Evolutionary conservation across 495 filamentous ascomycete genomes (phyloP), one percentile per base, ranked within the genome.

Genomic region (Hypoxylon lienhwacheense): DNA sequence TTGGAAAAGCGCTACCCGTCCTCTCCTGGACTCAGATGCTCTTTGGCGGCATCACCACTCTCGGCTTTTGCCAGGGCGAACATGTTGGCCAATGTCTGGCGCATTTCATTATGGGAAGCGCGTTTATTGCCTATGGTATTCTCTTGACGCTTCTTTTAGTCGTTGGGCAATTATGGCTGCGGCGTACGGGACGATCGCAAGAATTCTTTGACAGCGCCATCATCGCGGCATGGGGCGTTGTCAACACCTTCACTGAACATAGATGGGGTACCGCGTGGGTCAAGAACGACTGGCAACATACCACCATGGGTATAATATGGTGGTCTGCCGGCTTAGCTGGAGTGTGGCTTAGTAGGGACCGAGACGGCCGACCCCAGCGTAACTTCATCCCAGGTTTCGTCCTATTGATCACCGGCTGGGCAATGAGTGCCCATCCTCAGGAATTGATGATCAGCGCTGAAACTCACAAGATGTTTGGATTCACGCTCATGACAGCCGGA

Each of bases 191-290:
- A 12, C 82, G 89, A 17, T 91, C 88, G 47, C 93, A 97, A 71
- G 93, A 98, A 70, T 98, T 98, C 78, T 97, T 93, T 73, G 93
- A 98, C 70, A 92, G 87, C 37, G 68, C 87, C 7, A 77, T 97
- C 28, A 98, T 98, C 65, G 86, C 91, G 1, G 82, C 85, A 7
- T 98, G 93, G 93, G 93, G 93, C 32, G 89, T 88, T 66, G 84
- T 98, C 69, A 98, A 97, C 68, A 97, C 95, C 28, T 97, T 98
- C 67, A 97, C 95, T 11, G 93, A 97, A 68, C 93, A 98, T 69
- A 81, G 88, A 26, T 98, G 93, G 93, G 95, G 95, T 26, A 73
- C 76, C 0, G 74, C 80, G 1, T 98, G 93, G 93, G 91, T 87
- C n/a, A 81, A 82, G 64, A 97, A 96, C 65, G 93, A 98, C 67